Base-by-base conservation (phyloP, 768 basidiomycete genomes). In the Mycena maculata region DNA sequence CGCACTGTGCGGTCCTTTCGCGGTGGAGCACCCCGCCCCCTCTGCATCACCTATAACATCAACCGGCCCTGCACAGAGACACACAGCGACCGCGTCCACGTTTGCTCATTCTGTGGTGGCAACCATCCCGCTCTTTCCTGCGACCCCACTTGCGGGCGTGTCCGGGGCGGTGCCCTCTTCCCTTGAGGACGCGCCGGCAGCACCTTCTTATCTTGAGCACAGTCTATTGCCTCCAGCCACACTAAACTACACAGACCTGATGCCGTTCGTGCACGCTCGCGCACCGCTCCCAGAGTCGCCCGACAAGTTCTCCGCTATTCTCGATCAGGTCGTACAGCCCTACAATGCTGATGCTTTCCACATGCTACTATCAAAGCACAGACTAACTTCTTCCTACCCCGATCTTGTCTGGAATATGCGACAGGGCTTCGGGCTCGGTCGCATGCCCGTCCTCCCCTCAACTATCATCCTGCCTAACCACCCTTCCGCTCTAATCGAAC, bases 381-480 rank as follows among this genome's bases (percentile, higher is more conserved):
- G 73, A 16, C 73, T 81, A 5, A n/a, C 59, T 1, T 1, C 54
- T 0, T 2, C 38, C 28, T 82, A 82, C 41, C 80, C 79, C 0
- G 16, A 69, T 0, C 74, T 83, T 1, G 41, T 73, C 2, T 2
- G 42, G 9, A 79, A 79, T 25, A 69, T 83, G 7, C 61, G 65
- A 0, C 11, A 69, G 20, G 78, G 79, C 4, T 82, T 82, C 60
- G 76, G 75, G 59, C 0, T 60, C 80, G 8, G 79, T 77, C 9
- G 49, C 68, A 13, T 78, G 81, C 70, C 75, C 77, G 3, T 10
- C 10, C 22, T 16, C 56, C 3, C 7, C 33, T 27, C 13, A 31
- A 47, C 36, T 27, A 10, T 54, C 36, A 71, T 67, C 27, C 38
- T 60, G 5, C 64, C 63, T 0, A 71, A 75, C 23, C 59, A 64